Percentiles rank a stretch among this genome's conserved stretches.
Conservation (phyloP, 2,329 filamentous ascomycete species). For the Ambrosiella cleistominuta region DNA sequence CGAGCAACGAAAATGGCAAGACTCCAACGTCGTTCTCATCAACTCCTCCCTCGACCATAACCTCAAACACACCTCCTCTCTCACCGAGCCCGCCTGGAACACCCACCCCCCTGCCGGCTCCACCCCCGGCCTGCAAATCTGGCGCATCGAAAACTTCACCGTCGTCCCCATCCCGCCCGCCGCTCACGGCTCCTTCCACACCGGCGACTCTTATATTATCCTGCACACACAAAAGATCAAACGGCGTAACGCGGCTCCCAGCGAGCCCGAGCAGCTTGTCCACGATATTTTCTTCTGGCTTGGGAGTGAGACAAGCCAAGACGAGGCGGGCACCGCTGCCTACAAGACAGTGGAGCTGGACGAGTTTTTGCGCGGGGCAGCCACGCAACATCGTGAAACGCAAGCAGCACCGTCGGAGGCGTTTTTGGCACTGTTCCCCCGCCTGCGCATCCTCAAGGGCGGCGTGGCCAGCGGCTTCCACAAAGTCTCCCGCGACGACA, state of each 20-base stretch:
- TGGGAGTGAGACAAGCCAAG: slow-evolving; percentile 45
- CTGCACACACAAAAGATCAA: slow-evolving; percentile 40
- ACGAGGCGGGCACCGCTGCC: slow-evolving; percentile 50
- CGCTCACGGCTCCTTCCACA: slow-evolving; percentile 42
- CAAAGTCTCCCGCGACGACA: slow-evolving; percentile 36
- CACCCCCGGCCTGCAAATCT: slow-evolving; percentile 38
- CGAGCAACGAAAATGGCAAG: slow-evolving; percentile 48
- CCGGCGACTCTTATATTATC: slow-evolving; percentile 52
- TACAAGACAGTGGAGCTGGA: slow-evolving; percentile 57
- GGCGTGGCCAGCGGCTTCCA: slow-evolving; percentile 45
- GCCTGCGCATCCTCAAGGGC: slow-evolving; percentile 40
- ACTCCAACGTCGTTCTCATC: slow-evolving; percentile 51
- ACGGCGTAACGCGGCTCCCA: slow-evolving; percentile 9
- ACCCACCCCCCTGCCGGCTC: slow-evolving; percentile 32
- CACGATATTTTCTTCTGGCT: slow-evolving; percentile 59
- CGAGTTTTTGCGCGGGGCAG: slow-evolving; percentile 43
- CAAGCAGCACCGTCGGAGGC: slow-evolving; percentile 40
- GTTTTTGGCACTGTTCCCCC: slow-evolving; percentile 43
- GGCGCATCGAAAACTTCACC: slow-evolving; percentile 51
- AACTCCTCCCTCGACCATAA: slow-evolving; percentile 46
- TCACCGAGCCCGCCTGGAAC: slow-evolving; percentile 50
- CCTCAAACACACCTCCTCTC: slow-evolving; percentile 49
- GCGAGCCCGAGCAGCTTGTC: slow-evolving; percentile 28
- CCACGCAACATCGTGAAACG: slow-evolving; percentile 47
- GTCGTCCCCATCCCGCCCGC: slow-evolving; percentile 42